Base-by-base conservation (phyloP, 768 basidiomycete species). In the Boletus reticuloceps region DNA sequence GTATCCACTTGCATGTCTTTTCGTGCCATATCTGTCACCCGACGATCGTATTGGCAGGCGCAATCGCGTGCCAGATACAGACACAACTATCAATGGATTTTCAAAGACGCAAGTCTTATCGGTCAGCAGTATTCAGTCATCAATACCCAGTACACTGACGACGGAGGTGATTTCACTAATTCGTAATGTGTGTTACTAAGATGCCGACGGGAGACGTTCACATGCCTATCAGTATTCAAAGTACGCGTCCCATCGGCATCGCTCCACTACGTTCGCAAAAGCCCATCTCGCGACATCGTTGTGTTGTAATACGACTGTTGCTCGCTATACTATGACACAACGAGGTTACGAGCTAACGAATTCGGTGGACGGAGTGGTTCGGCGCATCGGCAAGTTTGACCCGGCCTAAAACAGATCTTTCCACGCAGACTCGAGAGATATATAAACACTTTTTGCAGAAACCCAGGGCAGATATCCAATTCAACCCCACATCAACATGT, bases 401-500 rank as follows among this genome's bases (percentile, higher is more conserved):
- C 36, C 22, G 19, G 36, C 43, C 13, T 31, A 45, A 48, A 55
- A 50, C 31, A 27, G 45, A 29, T 39, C 10, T 20, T 51, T 55
- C 16, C 38, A 39, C 29, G 10, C 27, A 29, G 9, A 34, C 25
- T 8, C 8, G 22, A 27, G 31, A 22, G 37, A 36, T 54, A 56
- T 65, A 65, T 56, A 65, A 65, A 56, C 36, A 54, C 39, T 27
- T 47, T 36, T n/a, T 38, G 37, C 37, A 29, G 6, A 31, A 16
- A 16, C 7, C 32, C 11, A 17, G 38, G 12, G 9, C 32, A 16
- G 32, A 41, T 20, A 31, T 34, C 38, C 5, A 8, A 22, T 36
- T 36, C 20, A n/a, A 20, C 16, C 13, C 29, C 36, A 16, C 38
- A 54, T 29, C 58, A 47, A 6, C 46, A 82, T 83, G 82, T 78